A percentile compares a stretch with the other conserved stretches of the same genome.
These are phyloP conservation scores for Fonsecaea monophora DNA, from an alignment of 2,329 filamentous ascomycete genomes.

Conservation along the genomic window DNA sequence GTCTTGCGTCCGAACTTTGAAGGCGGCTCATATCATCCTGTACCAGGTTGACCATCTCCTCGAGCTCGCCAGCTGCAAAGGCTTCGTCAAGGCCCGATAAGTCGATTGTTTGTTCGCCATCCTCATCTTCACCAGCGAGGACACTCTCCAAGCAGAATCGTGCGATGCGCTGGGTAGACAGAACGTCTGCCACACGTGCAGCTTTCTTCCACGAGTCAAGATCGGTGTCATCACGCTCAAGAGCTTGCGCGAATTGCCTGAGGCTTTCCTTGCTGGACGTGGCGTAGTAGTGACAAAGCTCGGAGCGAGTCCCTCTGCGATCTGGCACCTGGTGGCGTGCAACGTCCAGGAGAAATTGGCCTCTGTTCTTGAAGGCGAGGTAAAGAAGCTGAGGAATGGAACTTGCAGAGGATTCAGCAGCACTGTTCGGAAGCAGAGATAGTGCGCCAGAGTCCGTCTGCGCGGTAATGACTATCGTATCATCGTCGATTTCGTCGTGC, in stretches of 20 bases:
- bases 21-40: conserved; percentile 63
- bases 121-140: conserved; percentile 66
- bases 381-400: conserved; percentile 89
- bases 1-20: conserved; percentile 58
- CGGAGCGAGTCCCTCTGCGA: conserved; percentile 17
- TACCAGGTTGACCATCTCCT: conserved; percentile 57
- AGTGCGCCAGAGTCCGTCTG: conserved; percentile 40
- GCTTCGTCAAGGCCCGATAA: conserved; percentile 65
- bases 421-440: conserved; percentile 59
- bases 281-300: conserved; percentile 34
- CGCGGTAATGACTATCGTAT: conserved; percentile 27
- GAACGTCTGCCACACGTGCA: conserved; percentile 62
- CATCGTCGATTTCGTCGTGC: conserved; percentile 62
- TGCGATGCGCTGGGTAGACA: conserved; percentile 64
- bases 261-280: conserved; percentile 54
- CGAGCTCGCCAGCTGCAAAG: conserved; percentile 60
- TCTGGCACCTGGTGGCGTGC: conserved; percentile 61
- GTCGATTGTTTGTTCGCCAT: conserved; percentile 59
- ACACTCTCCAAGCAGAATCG: conserved; percentile 70
- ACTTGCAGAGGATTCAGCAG: conserved; percentile 76
- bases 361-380: conserved; percentile 93
- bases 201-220: conserved; percentile 69
- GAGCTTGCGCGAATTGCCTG: conserved; percentile 64
- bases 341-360: conserved; percentile 84
- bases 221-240: conserved; percentile 70